Evolutionary conservation across 2,329 filamentous ascomycete species (phyloP).

Genomic region (Pyrenophora graminea): DNA sequence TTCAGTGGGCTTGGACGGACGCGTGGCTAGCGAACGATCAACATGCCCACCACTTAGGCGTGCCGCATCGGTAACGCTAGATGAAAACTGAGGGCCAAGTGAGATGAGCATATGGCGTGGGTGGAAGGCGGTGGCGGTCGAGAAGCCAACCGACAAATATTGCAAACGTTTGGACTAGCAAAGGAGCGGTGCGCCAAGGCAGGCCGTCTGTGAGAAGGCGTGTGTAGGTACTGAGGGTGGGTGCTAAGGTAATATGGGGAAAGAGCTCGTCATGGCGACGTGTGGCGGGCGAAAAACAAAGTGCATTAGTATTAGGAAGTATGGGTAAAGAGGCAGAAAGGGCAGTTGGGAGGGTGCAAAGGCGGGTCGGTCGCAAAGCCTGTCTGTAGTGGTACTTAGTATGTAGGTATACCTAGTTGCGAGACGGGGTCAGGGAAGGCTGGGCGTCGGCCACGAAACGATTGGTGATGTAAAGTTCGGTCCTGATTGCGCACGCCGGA

Average conservation of each 20-base stretch:
- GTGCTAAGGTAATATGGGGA: constrained; percentile 9
- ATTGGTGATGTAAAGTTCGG: background rate
- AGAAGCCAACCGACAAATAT: background rate
- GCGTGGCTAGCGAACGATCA: constrained; percentile 18
- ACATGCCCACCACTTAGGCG: constrained; percentile 11
- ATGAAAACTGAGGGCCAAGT: no score
- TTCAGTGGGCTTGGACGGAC: constrained; percentile 9
- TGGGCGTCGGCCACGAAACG: constrained; percentile 3
- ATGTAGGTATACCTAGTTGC: background rate
- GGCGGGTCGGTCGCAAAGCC: no score
- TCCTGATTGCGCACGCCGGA: constrained; percentile 9
- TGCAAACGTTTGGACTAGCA: no score
- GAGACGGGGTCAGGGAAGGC: background rate
- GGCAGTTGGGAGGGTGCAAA: no score
- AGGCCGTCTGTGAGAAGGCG: background rate
- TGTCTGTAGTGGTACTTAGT: no score
- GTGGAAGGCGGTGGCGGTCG: background rate
- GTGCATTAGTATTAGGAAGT: no score
- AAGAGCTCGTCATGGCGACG: constrained; percentile 6
- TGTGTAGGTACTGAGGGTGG: background rate
- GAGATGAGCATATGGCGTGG: no score
- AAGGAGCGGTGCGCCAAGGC: background rate
- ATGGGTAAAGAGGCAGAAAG: no score
- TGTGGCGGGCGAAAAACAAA: background rate
- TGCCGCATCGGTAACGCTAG: constrained; percentile 4